Evolutionary conservation across 805 yeast genomes (phyloP).

Genomic region (Kuraishia floccosa): DNA sequence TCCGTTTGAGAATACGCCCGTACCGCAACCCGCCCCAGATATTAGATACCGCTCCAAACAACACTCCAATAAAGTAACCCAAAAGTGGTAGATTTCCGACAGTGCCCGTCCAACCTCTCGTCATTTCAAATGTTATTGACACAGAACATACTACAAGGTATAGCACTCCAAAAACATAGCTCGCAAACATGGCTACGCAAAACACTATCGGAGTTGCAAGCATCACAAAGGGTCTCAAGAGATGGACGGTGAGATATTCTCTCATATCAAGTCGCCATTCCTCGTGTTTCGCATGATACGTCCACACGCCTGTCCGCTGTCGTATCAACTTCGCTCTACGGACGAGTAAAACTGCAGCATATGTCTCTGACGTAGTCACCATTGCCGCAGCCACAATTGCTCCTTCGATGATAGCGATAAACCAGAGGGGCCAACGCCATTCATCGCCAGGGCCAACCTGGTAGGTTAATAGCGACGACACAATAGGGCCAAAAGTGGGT

Average conservation of each 20-base stretch:
- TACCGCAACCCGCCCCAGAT: too few species aligned
- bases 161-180: too few species aligned
- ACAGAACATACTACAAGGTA: too few species aligned
- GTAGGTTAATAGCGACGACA: conserved; percentile 33
- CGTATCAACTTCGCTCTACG: too few species aligned
- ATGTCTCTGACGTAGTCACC: conserved; percentile 24
- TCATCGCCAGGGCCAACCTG: conserved; percentile 25
- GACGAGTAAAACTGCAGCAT: conserved; percentile 27
- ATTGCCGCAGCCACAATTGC: conserved; percentile 20
- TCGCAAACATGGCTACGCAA: too few species aligned
- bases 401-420: conserved; percentile 28
- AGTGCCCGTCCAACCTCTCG: conserved; percentile 19
- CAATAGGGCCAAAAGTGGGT: conserved; percentile 58
- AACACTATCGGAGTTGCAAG: too few species aligned
- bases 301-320: too few species aligned
- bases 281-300: too few species aligned
- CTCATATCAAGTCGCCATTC: too few species aligned
- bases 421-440: conserved; percentile 45
- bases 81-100: conserved; percentile 21
- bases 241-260: too few species aligned
- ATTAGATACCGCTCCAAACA: conserved; percentile 18
- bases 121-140: conserved; percentile 21
- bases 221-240: too few species aligned
- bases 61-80: conserved; percentile 25
- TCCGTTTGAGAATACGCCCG: too few species aligned